Base-by-base conservation (phyloP, 306 rosid genomes). In the Oxytropis ochrocephala region DNA sequence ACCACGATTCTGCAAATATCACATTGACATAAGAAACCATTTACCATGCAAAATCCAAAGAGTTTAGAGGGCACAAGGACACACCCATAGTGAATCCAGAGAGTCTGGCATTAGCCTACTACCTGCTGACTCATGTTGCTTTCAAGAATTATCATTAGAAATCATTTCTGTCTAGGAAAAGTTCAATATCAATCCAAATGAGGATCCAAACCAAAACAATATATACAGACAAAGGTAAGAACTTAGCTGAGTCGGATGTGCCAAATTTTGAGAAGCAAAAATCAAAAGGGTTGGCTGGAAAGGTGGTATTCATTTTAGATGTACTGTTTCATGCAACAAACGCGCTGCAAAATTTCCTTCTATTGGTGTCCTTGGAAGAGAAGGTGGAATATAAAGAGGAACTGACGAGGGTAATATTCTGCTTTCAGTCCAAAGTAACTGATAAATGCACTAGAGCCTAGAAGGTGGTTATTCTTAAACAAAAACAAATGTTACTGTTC, bases 121-220 rank as follows among this genome's bases (percentile, higher is more conserved):
- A 89, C 86, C 79, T 81, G 87, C 91, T 74, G 91, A 89, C 80
- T 83, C 94, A 85, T 75, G 87, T 81, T 89, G 86, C 96, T 85
- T 86, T 89, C 85, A 85, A 79, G 81, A 81, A 74, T 85, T 82
- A 83, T 82, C 88, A 82, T 79, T 77, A 80, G 86, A 87, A 84
- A 84, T 81, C 91, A 85, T 80, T 81, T 79, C 93, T 88, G 91
- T 87, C 90, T 87, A 82, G 73, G 86, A 83, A 91, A 86, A 82
- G 87, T 82, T 78, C 82, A 83, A 81, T 77, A 85, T 79, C 67
- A 81, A 85, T 78, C 80, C 78, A 72, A 74, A 81, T 81, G 83
- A 78, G 72, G 77, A 72, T 69, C 75, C 70, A 76, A 79, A 67
- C 73, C 63, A 75, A 75, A 68, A 70, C 73, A 77, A 73, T 11